These are phyloP conservation scores for Arabidopsis hybrid DNA, from an alignment of 441 rosid genomes.

Conservation along the genomic window DNA sequence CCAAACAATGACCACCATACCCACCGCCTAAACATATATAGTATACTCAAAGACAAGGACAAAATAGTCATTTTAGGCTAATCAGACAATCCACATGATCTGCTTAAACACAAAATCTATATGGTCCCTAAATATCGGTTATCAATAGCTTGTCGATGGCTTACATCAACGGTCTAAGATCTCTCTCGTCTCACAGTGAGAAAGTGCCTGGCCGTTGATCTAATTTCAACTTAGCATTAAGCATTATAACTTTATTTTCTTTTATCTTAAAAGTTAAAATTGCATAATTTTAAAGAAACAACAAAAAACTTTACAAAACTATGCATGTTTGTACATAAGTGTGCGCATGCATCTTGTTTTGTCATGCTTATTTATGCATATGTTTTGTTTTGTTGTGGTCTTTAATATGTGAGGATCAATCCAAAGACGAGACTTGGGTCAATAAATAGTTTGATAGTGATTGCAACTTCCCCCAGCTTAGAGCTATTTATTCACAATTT, in stretches of 20 bases:
- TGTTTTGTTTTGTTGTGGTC: constrained; percentile 37
- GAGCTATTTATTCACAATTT: constrained; percentile 44
- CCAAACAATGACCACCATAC: constrained; percentile 11
- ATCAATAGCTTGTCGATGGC: constrained; percentile 33
- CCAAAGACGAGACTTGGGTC: constrained; percentile 33
- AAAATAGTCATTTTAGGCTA: constrained; percentile 5
- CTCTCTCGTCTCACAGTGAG: neutral
- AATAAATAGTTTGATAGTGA: constrained; percentile 37
- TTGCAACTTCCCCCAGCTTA: constrained; percentile 38
- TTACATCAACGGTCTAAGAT: constrained; percentile 23
- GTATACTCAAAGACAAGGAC: constrained; percentile 4
- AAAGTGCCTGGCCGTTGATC: constrained; percentile 45
- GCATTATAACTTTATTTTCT: neutral
- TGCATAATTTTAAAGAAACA: neutral
- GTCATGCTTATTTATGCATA: constrained; percentile 44
- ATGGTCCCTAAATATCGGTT: constrained; percentile 40
- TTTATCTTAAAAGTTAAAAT: constrained; percentile 2
- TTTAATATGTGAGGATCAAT: constrained; percentile 24
- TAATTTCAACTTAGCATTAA: constrained; percentile 17
- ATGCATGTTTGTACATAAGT: constrained; percentile 36
- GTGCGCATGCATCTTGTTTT: constrained; percentile 35
- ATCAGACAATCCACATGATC: constrained; percentile 41
- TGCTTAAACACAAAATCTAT: constrained; percentile 40
- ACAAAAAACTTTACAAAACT: constrained; percentile 27
- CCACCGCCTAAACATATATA: constrained; percentile 10